Percentiles rank a stretch among this genome's conserved stretches.
These are phyloP conservation scores for Solanum paucissectum DNA, from an alignment of 257 asterid species.

Conservation along the genomic window DNA sequence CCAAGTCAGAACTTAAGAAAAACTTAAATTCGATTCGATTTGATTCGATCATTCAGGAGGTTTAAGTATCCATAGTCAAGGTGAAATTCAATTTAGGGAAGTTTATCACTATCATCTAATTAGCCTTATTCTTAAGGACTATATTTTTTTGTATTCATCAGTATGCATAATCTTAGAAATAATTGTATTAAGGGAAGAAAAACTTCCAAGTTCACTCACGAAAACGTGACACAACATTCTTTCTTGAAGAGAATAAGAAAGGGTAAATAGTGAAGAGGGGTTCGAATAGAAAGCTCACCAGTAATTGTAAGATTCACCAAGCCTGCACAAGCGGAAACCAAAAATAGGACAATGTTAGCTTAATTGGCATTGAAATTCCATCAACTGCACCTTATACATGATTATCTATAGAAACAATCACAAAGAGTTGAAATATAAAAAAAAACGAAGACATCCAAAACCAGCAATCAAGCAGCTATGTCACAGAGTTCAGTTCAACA, in stretches of 20 bases:
- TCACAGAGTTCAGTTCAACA: background rate
- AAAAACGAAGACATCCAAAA: background rate
- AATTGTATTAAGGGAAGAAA: background rate
- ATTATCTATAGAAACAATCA: background rate
- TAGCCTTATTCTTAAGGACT: background rate
- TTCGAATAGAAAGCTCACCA: conserved; percentile 28
- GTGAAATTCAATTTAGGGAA: background rate
- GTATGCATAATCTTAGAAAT: background rate
- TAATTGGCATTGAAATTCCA: background rate
- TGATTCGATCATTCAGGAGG: background rate
- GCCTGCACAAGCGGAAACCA: conserved; percentile 44
- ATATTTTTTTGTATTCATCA: background rate
- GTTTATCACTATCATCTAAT: background rate
- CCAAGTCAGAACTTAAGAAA: background rate
- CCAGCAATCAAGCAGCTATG: background rate
- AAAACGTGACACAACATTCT: background rate
- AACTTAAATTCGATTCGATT: background rate
- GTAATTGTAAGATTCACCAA: conserved; percentile 74
- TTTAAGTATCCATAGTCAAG: background rate
- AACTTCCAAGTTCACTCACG: background rate
- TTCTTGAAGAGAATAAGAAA: background rate
- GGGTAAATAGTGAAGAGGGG: background rate
- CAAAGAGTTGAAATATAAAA: background rate
- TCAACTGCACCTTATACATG: background rate
- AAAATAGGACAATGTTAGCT: background rate